A percentile compares a stretch with the other conserved stretches of the same genome.
Evolutionary conservation across 192 early-diverging fungal genomes (phyloP).

Genomic region (Umbelopsis isabellina): DNA sequence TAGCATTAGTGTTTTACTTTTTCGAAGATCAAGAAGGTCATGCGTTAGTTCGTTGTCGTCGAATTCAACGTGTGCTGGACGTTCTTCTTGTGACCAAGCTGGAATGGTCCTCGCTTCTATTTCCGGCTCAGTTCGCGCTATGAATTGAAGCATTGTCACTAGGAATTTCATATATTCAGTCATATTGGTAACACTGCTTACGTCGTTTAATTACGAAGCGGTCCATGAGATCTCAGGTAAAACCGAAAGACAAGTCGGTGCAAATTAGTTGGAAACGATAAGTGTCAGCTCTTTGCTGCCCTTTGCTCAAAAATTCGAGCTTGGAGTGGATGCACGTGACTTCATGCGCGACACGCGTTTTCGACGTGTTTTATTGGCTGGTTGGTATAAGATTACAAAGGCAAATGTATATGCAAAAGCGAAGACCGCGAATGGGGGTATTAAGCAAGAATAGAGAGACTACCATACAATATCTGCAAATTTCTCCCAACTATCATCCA

Average conservation of each 20-base stretch:
- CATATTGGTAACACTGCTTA: neutral
- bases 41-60: constrained; percentile 17
- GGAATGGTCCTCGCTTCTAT: neutral
- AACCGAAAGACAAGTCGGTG: neutral
- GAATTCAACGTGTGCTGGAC: neutral
- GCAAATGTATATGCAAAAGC: neutral
- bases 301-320: too few species aligned
- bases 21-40: constrained; percentile 9
- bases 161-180: neutral
- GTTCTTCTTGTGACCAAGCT: constrained; percentile 6
- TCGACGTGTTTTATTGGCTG: too few species aligned
- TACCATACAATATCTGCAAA: constrained; percentile 22
- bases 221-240: neutral
- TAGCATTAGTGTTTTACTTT: neutral
- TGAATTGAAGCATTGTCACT: neutral
- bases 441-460: neutral
- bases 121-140: constrained; percentile 10
- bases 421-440: constrained; percentile 2
- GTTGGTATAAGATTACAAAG: too few species aligned
- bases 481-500: constrained; percentile 16
- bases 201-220: constrained; percentile 16
- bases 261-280: too few species aligned
- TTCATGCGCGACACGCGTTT: too few species aligned
- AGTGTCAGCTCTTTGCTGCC: too few species aligned
- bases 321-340: too few species aligned